Conservation (phyloP, 306 rosid species). For the Pachyrhizus erosus region DNA sequence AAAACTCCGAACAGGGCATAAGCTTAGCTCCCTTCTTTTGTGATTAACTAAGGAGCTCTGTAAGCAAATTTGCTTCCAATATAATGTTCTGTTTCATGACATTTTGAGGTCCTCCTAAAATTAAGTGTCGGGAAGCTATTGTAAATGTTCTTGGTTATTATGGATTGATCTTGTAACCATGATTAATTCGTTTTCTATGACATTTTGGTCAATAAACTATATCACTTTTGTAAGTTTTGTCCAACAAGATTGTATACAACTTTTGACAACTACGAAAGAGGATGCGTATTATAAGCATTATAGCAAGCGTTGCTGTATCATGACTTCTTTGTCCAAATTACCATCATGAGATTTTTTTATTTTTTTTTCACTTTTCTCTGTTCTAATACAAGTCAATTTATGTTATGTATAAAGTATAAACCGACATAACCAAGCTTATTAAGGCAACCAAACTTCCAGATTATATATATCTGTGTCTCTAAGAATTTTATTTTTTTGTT, state of each 20-base stretch:
- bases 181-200: conserved; percentile 6
- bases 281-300: not conserved
- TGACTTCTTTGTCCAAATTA: not conserved
- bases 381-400: not conserved
- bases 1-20: not conserved
- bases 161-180: not conserved
- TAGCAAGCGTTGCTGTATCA: not conserved
- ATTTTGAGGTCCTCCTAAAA: not conserved
- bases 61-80: not conserved
- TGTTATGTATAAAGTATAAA: not conserved
- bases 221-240: not conserved
- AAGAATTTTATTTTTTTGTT: not conserved
- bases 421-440: not conserved
- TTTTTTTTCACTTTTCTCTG: too few relatives aligned
- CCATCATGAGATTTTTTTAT: not conserved
- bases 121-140: not conserved
- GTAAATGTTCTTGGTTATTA: not conserved
- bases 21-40: not conserved
- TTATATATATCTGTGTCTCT: not conserved
- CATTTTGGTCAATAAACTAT: not conserved
- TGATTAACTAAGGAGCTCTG: not conserved
- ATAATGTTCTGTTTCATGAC: conserved; percentile 35
- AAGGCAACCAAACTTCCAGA: not conserved
- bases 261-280: not conserved
- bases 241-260: not conserved